Evolutionary conservation across 164 flowering plant genomes (phyloP).

Genomic region (Malania oleifera): DNA sequence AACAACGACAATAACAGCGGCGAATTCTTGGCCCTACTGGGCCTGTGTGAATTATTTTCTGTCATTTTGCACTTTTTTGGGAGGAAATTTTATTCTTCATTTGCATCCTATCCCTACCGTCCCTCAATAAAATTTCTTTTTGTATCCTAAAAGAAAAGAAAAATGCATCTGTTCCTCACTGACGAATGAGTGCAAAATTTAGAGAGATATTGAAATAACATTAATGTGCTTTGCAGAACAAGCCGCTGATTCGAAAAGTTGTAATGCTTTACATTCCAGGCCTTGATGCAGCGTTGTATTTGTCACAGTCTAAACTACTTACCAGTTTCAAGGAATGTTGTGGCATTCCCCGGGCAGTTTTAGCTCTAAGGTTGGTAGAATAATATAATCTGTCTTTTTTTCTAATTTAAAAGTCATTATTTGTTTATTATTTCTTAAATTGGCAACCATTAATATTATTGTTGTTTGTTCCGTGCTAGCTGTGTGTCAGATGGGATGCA

Average conservation of each 20-base stretch:
- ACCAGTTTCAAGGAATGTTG: constrained; percentile 56
- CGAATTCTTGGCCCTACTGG: too few species aligned
- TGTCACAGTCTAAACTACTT: constrained; percentile 62
- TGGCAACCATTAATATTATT: constrained; percentile 5
- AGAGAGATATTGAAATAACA: background rate
- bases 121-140: too few species aligned
- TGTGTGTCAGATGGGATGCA: constrained; percentile 89
- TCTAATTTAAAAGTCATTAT: background rate
- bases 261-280: constrained; percentile 93
- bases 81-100: too few species aligned
- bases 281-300: constrained; percentile 87
- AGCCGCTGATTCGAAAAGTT: constrained; percentile 90
- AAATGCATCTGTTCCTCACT: background rate
- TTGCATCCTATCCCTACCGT: too few species aligned
- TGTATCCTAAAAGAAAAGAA: too few species aligned
- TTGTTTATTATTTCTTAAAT: constrained; percentile 4
- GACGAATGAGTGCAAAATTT: background rate
- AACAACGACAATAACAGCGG: too few species aligned
- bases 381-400: background rate
- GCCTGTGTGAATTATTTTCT: too few species aligned
- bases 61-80: too few species aligned
- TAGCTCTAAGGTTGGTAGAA: constrained; percentile 74
- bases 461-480: constrained; percentile 42
- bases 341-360: constrained; percentile 81
- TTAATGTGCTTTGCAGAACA: constrained; percentile 68